Base-by-base conservation (phyloP, 1,284 basidiomycete genomes). In the Moniliella sp. region DNA sequence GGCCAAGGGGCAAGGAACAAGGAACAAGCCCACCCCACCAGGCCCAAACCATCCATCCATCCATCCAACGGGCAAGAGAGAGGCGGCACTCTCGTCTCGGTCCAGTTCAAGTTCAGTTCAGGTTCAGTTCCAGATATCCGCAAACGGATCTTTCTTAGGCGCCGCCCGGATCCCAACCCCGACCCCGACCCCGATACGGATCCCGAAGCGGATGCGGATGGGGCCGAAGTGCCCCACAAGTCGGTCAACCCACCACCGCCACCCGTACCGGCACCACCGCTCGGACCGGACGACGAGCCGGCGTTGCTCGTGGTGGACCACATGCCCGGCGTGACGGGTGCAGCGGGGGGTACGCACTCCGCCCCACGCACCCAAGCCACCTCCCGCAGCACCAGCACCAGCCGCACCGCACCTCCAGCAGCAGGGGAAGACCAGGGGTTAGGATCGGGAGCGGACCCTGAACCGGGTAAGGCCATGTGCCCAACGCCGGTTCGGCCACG, bases 101-200 rank as follows among this genome's bases (percentile, higher is more conserved):
- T n/a, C n/a, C n/a, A n/a, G n/a, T n/a, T n/a, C n/a, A n/a, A n/a
- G n/a, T n/a, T n/a, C n/a, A n/a, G n/a, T n/a, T n/a, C n/a, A n/a
- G n/a, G n/a, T n/a, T n/a, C n/a, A n/a, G n/a, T n/a, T n/a, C 55
- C 55, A 57, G 30, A 57, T 56, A 34, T 57, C 50, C n/a, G 55
- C 48, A 31, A 57, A 57, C 0, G 48, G 52, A 29, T 53, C 54
- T n/a, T 49, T 38, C 30, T 49, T 47, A 10, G 25, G 18, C 23
- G 34, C 26, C 13, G 31, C 16, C 14, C 30, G 30, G 5, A 35
- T n/a, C 4, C 35, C 8, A 26, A 23, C 10, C 3, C 23, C 18
- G 9, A 34, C 4, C 5, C 19, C 26, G 3, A 33, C 27, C 27
- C 4, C 15, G 23, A n/a, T 11, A 17, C 25, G 23, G 18, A 17